Base-by-base conservation (phyloP, 495 filamentous ascomycete species). In the Podospora anserina region DNA sequence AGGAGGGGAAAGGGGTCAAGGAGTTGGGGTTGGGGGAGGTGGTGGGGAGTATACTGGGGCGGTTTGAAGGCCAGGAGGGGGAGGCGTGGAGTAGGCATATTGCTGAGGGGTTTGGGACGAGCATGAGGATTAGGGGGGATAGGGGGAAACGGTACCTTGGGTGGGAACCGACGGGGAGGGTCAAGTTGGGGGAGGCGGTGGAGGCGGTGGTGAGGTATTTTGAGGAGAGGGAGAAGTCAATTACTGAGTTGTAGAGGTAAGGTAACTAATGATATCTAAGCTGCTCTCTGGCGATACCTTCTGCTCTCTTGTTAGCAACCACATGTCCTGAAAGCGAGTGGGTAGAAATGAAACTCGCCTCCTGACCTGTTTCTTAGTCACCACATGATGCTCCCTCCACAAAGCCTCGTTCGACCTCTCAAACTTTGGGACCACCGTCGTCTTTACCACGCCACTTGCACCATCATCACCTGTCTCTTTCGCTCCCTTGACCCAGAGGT, bases 51-150 rank as follows among this genome's bases (percentile, higher is more conserved):
- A 53, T 71, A 13, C 54, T 63, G 56, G 62, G 11, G 15, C 49
- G 34, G 27, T 16, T 61, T n/a, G 54, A 18, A 4, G 19, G 54
- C n/a, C 26, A 30, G 49, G 32, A n/a, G 5, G 66, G 39, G 20
- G 49, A 58, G 4, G 15, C 66, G 28, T 71, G 63, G 57, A 66
- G 66, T 59, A 20, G 57, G 16, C 66, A 68, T 16, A 71, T 71
- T 62, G 66, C 69, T 2, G 66, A 71, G 56, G 69, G 69, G 39
- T 71, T 71, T 59, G 69, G 69, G 27, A 65, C 44, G 2, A 39
- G 54, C 0, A 66, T 68, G 69, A 64, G 63, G 44, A 30, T 68
- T 1, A 63, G 69, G 56, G 44, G 49, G 4, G 39, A 26, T 20
- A 56, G 69, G 34, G 66, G 19, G 39, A 66, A 66, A 59, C 57